Base-by-base conservation (phyloP, 495 filamentous ascomycete species). In the Xylaria cubensis region DNA sequence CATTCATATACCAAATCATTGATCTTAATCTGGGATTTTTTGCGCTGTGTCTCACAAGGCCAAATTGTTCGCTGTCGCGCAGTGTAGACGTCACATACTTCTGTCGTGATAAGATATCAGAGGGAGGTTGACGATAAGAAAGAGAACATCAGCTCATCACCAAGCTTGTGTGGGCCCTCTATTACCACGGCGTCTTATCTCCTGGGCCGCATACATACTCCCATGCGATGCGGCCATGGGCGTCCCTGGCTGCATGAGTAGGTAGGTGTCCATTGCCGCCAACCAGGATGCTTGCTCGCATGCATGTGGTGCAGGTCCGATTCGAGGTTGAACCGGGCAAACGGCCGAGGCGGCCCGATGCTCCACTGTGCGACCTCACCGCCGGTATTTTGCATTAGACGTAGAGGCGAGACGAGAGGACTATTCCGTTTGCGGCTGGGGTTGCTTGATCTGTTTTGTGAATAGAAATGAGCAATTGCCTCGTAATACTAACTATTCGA, bases 121-220 rank as follows among this genome's bases (percentile, higher is more conserved):
- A 17, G 21, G 4, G 44, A 1, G 26, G 13, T 32, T 65, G 12
- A 65, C 42, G 62, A 66, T 39, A 66, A 39, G 15, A 39, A 39
- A 39, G n/a, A 15, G 34, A 39, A 51, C 8, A 53, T 53, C 26
- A 46, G 17, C 44, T 51, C 29, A 53, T 39, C 17, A 36, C 36
- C 29, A n/a, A 39, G 13, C 15, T 4, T 53, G 32, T 29, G 36
- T 39, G 42, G n/a, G 34, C 13, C 21, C 39, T n/a, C 9, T 61
- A 39, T 39, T 19, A 39, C 39, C 39, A 42, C 10, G 39, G 7
- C 3, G 15, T 24, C 64, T 51, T 66, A 66, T 53, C 64, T 66
- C 64, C 39, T 42, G 19, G 42, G 41, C 44, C 62, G 66, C 66
- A 69, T 58, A n/a, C 66, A 69, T 58, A n/a, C 26, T 58, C 24